Base-by-base conservation (phyloP, 768 basidiomycete species). In the Boletellus ananas region DNA sequence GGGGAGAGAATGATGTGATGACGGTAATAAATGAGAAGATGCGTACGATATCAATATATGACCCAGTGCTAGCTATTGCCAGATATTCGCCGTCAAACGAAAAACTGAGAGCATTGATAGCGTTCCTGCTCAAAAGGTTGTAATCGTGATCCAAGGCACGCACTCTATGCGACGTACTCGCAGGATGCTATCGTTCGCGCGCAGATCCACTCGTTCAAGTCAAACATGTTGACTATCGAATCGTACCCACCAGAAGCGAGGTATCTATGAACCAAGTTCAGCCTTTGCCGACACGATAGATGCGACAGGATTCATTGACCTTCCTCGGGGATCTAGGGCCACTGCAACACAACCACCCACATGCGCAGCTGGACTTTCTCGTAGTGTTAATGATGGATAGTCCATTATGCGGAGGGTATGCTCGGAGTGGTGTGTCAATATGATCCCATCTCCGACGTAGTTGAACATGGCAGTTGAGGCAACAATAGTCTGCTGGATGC, bases 61-160 rank as follows among this genome's bases (percentile, higher is more conserved):
- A 69, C 17, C 87, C 87, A 9, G 77, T 74, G 53, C 74, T 87
- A 9, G 88, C 84, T 43, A 90, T 83, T 16, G 89, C 89, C 40
- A 91, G 66, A 60, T 84, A 91, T 72, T 92, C 89, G 31, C 89
- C 89, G 57, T 91, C 89, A 55, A 84, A 76, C 12, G 87, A 90
- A 74, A 90, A 92, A 63, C 84, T 88, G 17, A 90, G 67, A 17
- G 79, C 77, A 52, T 79, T 87, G 59, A 90, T 86, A 18, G 81
- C 75, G 61, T 89, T 73, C 49, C 89, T 90, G 58, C 13, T 49
- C 1, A 12, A 21, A 47, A 52, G n/a, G 36, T 50, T 52, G 17
- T 18, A 45, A 25, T 36, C 34, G 27, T 33, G 37, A 34, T 7
- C 7, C 29, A 31, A 23, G 2, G 27, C 6, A 3, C 36, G 54